Conservation (phyloP, 2,329 filamentous ascomycete species). For the Bipolaris bicolor region DNA sequence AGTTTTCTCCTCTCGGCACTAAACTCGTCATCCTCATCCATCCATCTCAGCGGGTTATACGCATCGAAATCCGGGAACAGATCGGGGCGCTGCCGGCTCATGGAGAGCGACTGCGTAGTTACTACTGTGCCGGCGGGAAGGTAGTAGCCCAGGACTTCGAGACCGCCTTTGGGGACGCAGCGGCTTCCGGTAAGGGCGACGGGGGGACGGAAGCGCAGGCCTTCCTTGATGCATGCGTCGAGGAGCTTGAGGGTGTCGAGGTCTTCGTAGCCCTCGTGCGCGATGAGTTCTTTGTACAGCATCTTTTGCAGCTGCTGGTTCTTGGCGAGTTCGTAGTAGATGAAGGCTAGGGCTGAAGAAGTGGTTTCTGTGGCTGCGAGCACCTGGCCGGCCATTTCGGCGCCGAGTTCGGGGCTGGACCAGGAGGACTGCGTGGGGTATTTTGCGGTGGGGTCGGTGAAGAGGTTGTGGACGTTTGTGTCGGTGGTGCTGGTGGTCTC, state of each 20-base stretch:
- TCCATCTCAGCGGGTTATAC: constrained; percentile 26
- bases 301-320: constrained; percentile 24
- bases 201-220: constrained; percentile 30
- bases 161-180: constrained; percentile 20
- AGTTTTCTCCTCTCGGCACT: constrained; percentile 21
- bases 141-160: constrained; percentile 22
- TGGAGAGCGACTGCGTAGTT: constrained; percentile 26
- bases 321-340: constrained; percentile 28
- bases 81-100: constrained; percentile 30
- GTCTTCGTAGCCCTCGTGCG: constrained; percentile 27
- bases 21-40: constrained; percentile 19
- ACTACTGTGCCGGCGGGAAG: constrained; percentile 25
- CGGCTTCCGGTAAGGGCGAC: constrained; percentile 30
- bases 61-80: constrained; percentile 27
- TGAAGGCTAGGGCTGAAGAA: constrained; percentile 27
- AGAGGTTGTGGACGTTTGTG: constrained; percentile 22
- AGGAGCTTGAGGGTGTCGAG: constrained; percentile 26
- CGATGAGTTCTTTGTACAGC: constrained; percentile 17
- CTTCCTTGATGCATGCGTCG: constrained; percentile 28
- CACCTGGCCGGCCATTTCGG: constrained; percentile 30
- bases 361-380: constrained; percentile 31
- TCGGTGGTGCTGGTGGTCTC: constrained; percentile 9
- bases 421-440: constrained; percentile 28
- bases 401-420: constrained; percentile 22
- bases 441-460: constrained; percentile 23